Conservation (phyloP, 2,329 filamentous ascomycete species). For the Monilinia polystroma region DNA sequence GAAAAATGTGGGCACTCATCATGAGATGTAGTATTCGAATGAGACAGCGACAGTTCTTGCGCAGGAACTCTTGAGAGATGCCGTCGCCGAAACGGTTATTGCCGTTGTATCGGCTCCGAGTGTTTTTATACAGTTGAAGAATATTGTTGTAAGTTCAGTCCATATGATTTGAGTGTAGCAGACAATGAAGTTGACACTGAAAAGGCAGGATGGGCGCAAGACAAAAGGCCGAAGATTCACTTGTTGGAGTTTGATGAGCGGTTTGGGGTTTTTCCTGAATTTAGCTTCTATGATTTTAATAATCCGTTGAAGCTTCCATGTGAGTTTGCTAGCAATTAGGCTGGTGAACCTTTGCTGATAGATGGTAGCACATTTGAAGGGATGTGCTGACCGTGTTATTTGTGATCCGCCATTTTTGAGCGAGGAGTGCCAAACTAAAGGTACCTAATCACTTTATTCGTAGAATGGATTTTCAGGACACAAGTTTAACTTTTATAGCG, state of each 20-base stretch:
- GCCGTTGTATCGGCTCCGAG: conserved; percentile 73
- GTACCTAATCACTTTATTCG: conserved; percentile 42
- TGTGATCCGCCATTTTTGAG: conserved; percentile 78
- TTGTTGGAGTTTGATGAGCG: conserved; percentile 74
- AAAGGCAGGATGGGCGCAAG: conserved; percentile 35
- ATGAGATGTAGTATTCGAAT: conserved; percentile 60
- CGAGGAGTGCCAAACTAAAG: conserved; percentile 77
- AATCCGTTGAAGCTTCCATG: conserved; percentile 64
- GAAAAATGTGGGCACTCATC: background rate
- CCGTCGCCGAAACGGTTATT: conserved; percentile 57
- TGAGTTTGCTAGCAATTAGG: conserved; percentile 36
- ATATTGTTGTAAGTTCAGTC: conserved; percentile 45
- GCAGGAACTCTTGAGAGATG: conserved; percentile 61
- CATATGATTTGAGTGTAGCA: conserved; percentile 16
- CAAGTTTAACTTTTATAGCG: conserved; percentile 45
- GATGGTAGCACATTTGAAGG: conserved; percentile 54
- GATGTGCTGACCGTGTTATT: conserved; percentile 66
- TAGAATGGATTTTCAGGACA: background rate
- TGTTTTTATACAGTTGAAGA: conserved; percentile 74
- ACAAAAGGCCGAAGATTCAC: conserved; percentile 55
- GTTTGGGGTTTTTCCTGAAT: conserved; percentile 72
- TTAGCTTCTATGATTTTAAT: conserved; percentile 72
- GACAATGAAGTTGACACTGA: background rate
- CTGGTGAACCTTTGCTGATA: conserved; percentile 5
- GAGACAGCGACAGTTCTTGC: conserved; percentile 66